A percentile compares a stretch with the other conserved stretches of the same genome.
Conservation (phyloP, 2,329 filamentous ascomycete species). For the Trichocomaceae sp. region DNA sequence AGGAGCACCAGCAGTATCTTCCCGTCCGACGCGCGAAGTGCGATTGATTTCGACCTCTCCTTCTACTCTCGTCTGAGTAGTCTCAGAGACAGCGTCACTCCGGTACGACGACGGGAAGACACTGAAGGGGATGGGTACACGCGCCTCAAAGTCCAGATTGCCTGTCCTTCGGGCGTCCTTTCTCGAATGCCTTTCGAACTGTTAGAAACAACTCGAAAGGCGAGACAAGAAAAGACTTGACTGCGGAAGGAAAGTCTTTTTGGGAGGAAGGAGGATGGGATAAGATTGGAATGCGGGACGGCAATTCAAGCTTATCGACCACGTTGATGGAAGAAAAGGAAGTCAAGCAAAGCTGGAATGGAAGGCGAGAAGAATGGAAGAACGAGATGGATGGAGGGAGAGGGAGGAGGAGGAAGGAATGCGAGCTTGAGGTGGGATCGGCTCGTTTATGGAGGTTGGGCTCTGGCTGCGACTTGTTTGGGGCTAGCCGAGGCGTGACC, state of each 20-base stretch:
- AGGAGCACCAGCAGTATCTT: slow-evolving; percentile 61
- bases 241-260: slow-evolving; percentile 23
- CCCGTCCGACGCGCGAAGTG: slow-evolving; percentile 86
- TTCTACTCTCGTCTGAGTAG: slow-evolving; percentile 76
- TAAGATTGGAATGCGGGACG: slow-evolving; percentile 12
- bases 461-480: slow-evolving; percentile 1
- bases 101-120: slow-evolving; percentile 99
- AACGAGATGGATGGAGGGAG: slow-evolving; percentile 7
- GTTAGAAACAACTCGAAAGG: slow-evolving; percentile 42
- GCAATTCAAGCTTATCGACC: slow-evolving; percentile 13
- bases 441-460: slow-evolving; percentile 14
- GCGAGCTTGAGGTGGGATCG: slow-evolving; percentile 5
- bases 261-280: slow-evolving; percentile 1
- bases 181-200: slow-evolving; percentile 57
- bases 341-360: slow-evolving; percentile 5
- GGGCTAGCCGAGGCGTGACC: slow-evolving; percentile 4
- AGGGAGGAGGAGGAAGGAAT: slow-evolving; percentile 11
- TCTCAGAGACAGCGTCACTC: slow-evolving; percentile 61
- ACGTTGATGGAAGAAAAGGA: slow-evolving; percentile 8
- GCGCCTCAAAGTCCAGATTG: slow-evolving; percentile 99
- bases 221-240: slow-evolving; percentile 44
- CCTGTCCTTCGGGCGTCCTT: slow-evolving; percentile 69
- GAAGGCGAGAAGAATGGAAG: slow-evolving; percentile 5
- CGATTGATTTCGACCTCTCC: slow-evolving; percentile 72
- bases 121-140: slow-evolving; percentile 98